Conservation (phyloP, 768 basidiomycete genomes). For the Paxillus involutus region DNA sequence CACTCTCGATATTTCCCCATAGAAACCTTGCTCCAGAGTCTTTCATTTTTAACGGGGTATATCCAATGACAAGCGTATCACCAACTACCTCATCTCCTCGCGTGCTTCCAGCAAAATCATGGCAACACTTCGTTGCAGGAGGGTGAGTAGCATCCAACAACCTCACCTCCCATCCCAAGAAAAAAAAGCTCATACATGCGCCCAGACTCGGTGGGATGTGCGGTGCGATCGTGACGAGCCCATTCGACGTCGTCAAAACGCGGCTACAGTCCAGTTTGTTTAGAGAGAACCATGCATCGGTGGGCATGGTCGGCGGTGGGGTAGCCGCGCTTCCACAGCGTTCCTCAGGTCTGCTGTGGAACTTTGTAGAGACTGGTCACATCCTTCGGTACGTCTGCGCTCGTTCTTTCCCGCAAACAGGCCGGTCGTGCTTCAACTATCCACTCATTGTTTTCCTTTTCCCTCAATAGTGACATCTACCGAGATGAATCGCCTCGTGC, state of each 20-base stretch:
- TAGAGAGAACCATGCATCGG: constrained; percentile 39
- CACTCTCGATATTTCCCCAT: background rate
- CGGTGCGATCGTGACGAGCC: constrained; percentile 94
- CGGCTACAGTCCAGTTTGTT: constrained; percentile 92
- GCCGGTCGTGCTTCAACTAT: background rate
- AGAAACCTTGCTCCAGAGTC: background rate
- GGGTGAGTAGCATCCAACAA: constrained; percentile 53
- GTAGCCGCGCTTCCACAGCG: constrained; percentile 30
- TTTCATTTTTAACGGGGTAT: background rate
- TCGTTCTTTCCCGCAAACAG: background rate
- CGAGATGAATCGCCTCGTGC: constrained; percentile 85
- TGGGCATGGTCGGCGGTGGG: constrained; percentile 33
- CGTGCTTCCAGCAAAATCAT: constrained; percentile 70
- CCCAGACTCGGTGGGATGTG: constrained; percentile 93
- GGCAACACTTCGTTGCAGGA: constrained; percentile 83
- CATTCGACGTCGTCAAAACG: constrained; percentile 98
- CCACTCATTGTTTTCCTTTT: background rate
- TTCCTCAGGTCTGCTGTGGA: constrained; percentile 67
- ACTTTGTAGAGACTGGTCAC: constrained; percentile 93
- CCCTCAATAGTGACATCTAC: constrained; percentile 72
- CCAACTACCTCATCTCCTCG: constrained; percentile 31
- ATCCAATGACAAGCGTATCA: constrained; percentile 20
- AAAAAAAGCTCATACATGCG: constrained; percentile 2
- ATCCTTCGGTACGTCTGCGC: constrained; percentile 66
- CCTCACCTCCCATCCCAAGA: background rate